phyloP scores from a whole-genome alignment of 257 asterid genomes.

The Paraleonurus japonicus region DNA sequence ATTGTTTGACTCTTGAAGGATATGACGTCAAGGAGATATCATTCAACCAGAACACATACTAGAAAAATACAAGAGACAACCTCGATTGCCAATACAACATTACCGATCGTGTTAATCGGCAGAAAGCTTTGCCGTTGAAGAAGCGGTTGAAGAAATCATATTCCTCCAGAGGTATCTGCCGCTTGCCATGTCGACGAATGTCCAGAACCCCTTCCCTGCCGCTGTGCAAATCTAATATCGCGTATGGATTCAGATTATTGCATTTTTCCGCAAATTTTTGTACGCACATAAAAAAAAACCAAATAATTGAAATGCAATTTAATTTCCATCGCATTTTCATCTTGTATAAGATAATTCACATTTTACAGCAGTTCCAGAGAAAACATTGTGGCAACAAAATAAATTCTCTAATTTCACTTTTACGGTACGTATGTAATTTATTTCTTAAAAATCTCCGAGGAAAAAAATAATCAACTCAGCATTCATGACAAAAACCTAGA shows the following conservation, averaged over 20 bases:
- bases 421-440: neutral
- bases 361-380: neutral
- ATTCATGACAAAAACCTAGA: neutral
- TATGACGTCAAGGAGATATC: slow-evolving; percentile 15
- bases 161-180: slow-evolving; percentile 88
- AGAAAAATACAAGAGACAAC: slow-evolving; percentile 18
- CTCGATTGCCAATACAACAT: slow-evolving; percentile 23
- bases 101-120: slow-evolving; percentile 40
- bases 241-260: neutral
- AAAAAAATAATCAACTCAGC: neutral
- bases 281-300: no score
- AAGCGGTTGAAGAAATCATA: slow-evolving; percentile 54
- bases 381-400: no score
- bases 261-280: neutral
- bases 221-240: slow-evolving; percentile 47
- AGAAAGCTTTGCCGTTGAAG: slow-evolving; percentile 30
- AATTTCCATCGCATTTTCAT: neutral
- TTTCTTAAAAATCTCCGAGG: neutral
- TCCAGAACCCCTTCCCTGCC: slow-evolving; percentile 69
- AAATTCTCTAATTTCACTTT: neutral
- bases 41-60: slow-evolving; percentile 19
- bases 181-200: slow-evolving; percentile 85
- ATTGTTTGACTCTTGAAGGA: neutral
- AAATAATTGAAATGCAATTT: neutral
- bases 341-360: neutral